phyloP scores from a whole-genome alignment of 139 green algal genomes.

The Gonium pectorale region DNA sequence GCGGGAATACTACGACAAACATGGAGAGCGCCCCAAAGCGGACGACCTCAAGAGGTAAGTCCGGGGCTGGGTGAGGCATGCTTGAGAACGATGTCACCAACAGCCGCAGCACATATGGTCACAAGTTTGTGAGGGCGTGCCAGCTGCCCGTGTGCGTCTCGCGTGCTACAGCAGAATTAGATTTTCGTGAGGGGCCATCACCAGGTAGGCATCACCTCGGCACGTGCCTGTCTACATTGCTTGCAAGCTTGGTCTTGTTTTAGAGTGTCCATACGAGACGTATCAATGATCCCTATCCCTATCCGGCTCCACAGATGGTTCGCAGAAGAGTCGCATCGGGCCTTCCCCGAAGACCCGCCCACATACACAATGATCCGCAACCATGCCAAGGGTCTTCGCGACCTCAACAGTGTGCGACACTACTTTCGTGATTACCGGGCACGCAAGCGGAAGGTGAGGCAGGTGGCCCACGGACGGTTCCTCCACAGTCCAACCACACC shows the following conservation, averaged over 20 bases:
- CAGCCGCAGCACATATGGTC: no score
- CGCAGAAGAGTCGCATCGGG: not conserved
- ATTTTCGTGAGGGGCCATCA: no score
- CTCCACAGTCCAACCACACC: no score
- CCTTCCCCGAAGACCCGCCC: conserved; percentile 9
- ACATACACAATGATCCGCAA: conserved; percentile 36
- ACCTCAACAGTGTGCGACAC: not conserved
- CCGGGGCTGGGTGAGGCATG: not conserved
- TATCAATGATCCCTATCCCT: no score
- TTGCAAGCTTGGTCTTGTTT: no score
- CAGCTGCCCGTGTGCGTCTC: no score
- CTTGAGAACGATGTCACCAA: not conserved
- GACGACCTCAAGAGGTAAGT: conserved; percentile 23
- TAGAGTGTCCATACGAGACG: no score
- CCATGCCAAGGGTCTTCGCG: conserved; percentile 30
- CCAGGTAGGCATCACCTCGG: no score
- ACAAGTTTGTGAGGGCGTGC: no score
- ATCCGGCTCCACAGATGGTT: conserved; percentile 15
- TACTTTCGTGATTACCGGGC: conserved; percentile 36
- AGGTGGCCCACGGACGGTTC: no score
- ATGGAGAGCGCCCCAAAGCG: conserved; percentile 16
- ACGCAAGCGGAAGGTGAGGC: conserved; percentile 23
- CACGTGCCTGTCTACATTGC: no score
- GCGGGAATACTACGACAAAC: not conserved
- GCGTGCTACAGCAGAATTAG: no score